Evolutionary conservation across 2,329 filamentous ascomycete species (phyloP), one percentile per base, ranked within the genome.

Genomic region (Alternaria arbusti): DNA sequence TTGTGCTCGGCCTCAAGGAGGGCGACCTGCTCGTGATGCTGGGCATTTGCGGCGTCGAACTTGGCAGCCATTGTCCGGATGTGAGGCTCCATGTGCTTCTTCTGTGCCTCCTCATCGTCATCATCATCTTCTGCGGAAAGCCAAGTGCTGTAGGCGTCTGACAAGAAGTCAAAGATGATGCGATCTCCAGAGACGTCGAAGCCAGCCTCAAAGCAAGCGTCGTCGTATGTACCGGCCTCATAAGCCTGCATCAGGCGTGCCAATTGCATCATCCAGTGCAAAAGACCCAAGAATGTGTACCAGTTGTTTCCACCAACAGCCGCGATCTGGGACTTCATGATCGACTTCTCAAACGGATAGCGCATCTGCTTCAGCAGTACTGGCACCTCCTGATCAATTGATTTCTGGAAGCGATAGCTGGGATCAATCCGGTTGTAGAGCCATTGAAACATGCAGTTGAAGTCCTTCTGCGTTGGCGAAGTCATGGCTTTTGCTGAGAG

Each of bases 261-360:
- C 55, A 99, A 84, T 80, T 98, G 94, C 95, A 99, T 97, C 89
- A 99, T 95, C 96, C 96, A 99, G 82, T 99, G 94, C 54, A 99
- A 85, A 78, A 99, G 84, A 0, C 94, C 96, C 12, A 99, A 84
- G 74, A 99, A 98, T 0, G 93, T 96, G 66, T 91, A 91, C 96
- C 96, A 99, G 77, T 98, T 98, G 80, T 97, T 94, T 3, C 94
- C 95, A 69, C 96, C 96, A 0, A 98, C 96, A 2, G 96, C 96
- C 0, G 93, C 89, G 61, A 99, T 93, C 76, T 97, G 94, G 56
- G 93, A 97, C 81, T 98, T 99, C 58, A 94, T 97, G 73, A 99
- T 98, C 74, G 90, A 94, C 80, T 94, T 93, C 74, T 97, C 94
- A 76, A 94, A 99, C 0, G 96, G 96, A 76, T 99, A 99, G 57